phyloP scores from a whole-genome alignment of 2,329 filamentous ascomycete genomes.

The Neonectria faginata region DNA sequence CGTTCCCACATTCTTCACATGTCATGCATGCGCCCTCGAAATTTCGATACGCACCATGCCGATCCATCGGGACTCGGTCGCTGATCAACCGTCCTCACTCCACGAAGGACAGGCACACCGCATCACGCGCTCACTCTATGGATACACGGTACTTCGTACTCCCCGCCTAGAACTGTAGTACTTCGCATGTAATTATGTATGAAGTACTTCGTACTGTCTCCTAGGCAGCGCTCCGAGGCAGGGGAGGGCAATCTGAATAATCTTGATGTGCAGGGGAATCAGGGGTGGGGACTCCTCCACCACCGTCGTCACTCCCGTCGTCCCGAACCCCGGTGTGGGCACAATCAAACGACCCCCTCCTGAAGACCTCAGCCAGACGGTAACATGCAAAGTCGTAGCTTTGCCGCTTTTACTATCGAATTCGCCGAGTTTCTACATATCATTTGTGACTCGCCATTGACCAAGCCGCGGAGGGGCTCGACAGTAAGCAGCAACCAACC shows the following conservation, averaged over 20 bases:
- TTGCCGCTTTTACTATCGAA: background rate
- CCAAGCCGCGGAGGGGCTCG: background rate
- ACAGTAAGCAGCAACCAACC: background rate
- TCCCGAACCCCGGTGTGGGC: conserved; percentile 7
- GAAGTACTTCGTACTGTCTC: background rate
- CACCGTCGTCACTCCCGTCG: conserved; percentile 19
- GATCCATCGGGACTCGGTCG: conserved; percentile 5
- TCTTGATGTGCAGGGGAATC: conserved; percentile 11
- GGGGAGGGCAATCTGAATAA: conserved; percentile 15
- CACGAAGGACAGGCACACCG: conserved; percentile 12
- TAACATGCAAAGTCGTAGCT: background rate
- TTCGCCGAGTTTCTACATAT: background rate
- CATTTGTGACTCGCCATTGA: background rate
- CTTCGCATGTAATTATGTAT: too few species aligned
- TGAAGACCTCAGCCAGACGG: background rate
- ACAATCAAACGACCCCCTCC: background rate
- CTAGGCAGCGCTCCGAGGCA: background rate
- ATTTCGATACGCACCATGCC: background rate
- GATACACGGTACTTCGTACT: background rate
- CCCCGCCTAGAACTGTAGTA: background rate
- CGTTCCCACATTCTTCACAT: conserved; percentile 7
- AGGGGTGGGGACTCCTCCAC: conserved; percentile 17
- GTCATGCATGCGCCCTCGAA: conserved; percentile 7
- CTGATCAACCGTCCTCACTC: background rate
- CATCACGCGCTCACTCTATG: conserved; percentile 6